Evolutionary conservation across 225 moss, liverwort and hornwort species (phyloP).

Genomic region (Bryum argenteum): DNA sequence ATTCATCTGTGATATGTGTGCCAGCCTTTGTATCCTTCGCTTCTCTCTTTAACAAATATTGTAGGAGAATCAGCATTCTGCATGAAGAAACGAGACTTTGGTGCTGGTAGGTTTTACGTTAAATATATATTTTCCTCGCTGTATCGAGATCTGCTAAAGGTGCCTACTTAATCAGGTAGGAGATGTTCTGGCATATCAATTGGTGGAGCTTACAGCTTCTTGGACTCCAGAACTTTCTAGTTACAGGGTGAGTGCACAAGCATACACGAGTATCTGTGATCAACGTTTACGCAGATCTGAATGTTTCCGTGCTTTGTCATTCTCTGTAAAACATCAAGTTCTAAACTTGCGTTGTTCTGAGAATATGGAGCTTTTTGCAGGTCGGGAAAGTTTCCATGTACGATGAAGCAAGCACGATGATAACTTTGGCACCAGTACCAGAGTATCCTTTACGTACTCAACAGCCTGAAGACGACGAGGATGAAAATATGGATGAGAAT

Average conservation of each 20-base stretch:
- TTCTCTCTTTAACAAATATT: neutral
- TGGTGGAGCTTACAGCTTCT: slow-evolving; percentile 84
- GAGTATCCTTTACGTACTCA: slow-evolving; percentile 61
- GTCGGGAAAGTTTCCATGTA: slow-evolving; percentile 69
- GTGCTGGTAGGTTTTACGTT: neutral
- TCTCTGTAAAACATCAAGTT: neutral
- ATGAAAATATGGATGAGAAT: slow-evolving; percentile 36
- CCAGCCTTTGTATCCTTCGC: neutral
- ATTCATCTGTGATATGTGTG: neutral
- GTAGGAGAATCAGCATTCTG: slow-evolving; percentile 8
- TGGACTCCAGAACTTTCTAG: slow-evolving; percentile 95
- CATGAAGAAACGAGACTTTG: slow-evolving; percentile 15
- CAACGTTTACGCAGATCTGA: neutral
- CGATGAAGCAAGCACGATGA: slow-evolving; percentile 35
- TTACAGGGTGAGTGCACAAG: slow-evolving; percentile 55
- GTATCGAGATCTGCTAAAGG: slow-evolving; percentile 7
- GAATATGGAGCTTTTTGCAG: slow-evolving; percentile 40
- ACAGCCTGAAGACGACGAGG: slow-evolving; percentile 44
- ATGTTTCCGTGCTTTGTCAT: slow-evolving; percentile 4
- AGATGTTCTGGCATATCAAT: slow-evolving; percentile 84
- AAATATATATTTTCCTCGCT: neutral
- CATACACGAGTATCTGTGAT: neutral
- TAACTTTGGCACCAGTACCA: slow-evolving; percentile 60
- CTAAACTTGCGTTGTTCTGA: neutral
- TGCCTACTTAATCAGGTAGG: slow-evolving; percentile 55